phyloP scores from a whole-genome alignment of 1,284 basidiomycete genomes.

The Pyrrhoderma noxium region DNA sequence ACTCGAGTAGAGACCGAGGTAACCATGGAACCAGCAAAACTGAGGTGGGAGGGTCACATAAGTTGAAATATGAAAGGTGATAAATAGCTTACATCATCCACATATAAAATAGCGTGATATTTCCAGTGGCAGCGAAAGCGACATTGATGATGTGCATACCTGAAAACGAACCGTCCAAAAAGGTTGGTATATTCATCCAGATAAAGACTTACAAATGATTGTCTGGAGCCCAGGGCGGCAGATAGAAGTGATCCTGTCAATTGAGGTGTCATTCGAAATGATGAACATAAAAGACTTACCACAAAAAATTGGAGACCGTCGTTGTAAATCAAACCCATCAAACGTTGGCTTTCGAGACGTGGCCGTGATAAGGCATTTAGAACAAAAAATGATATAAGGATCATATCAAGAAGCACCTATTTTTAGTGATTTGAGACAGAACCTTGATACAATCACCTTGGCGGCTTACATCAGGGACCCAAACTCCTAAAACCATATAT shows the following conservation, averaged over 20 bases:
- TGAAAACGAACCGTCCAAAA: background rate
- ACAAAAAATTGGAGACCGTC: conserved; percentile 14
- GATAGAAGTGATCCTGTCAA: background rate
- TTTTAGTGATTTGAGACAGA: background rate
- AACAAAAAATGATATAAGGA: conserved; percentile 5
- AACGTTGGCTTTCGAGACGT: background rate
- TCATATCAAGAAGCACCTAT: conserved; percentile 7
- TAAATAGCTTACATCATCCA: conserved; percentile 1
- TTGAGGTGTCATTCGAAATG: background rate
- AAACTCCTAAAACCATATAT: conserved; percentile 3
- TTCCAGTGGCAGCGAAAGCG: background rate
- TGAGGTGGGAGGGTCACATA: background rate
- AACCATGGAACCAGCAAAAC: conserved; percentile 9
- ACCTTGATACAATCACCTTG: background rate
- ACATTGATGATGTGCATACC: conserved; percentile 12
- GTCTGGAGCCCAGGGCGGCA: too few species aligned
- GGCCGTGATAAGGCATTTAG: conserved; percentile 11
- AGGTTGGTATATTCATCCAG: too few species aligned
- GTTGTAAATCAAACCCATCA: conserved; percentile 8
- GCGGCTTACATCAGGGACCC: conserved; percentile 3
- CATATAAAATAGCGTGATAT: conserved; percentile 4
- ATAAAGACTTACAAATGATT: conserved; percentile 5
- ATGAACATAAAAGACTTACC: background rate
- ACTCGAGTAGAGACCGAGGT: conserved; percentile 2
- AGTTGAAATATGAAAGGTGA: too few species aligned